Evolutionary conservation across 495 filamentous ascomycete species (phyloP), one percentile per base, ranked within the genome.

Genomic region (Penicillium canescens): DNA sequence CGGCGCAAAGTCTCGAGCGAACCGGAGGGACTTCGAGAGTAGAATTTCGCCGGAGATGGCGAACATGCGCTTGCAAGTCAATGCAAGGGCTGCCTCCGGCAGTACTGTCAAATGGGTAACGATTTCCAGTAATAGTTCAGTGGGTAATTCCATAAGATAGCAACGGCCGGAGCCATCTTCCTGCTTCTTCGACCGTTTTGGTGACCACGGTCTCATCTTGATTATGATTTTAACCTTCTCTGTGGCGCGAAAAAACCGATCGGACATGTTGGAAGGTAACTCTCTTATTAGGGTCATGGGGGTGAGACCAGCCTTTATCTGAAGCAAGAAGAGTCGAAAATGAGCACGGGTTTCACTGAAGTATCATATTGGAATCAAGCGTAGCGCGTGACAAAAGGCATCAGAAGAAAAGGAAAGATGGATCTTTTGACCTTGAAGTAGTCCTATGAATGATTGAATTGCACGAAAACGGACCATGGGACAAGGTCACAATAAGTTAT

Each of bases 391-490:
- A 67, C 54, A 36, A 56, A 58, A 45, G 35, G 49, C 41, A 18
- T 18, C 18, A 39, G 35, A 48, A 46, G 45, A 55, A 42, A 26
- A 31, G 14, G 14, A 48, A 31, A 40, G 8, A 42, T 50, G 59
- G 65, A 59, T 66, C 62, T 67, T 44, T 73, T 71, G 71, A 68
- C 61, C 60, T 60, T 61, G 42, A 68, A 70, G 59, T 68, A 65
- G 36, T 44, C 43, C 28, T 20, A 55, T 26, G 50, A 21, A 43
- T 49, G 55, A 56, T 64, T 43, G 46, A 60, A 57, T 66, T 54
- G 66, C 60, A 69, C 61, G 73, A 65, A 74, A 74, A 69, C 68
- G 73, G 70, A 61, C 63, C 73, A 73, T 69, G 73, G 68, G 73
- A 61, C 59, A 56, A 49, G 59, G 61, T 70, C 68, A 73, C 61